Percentiles rank a stretch among this genome's conserved stretches.
Conservation (phyloP, 2,329 filamentous ascomycete species). For the Zalaria obscura region DNA sequence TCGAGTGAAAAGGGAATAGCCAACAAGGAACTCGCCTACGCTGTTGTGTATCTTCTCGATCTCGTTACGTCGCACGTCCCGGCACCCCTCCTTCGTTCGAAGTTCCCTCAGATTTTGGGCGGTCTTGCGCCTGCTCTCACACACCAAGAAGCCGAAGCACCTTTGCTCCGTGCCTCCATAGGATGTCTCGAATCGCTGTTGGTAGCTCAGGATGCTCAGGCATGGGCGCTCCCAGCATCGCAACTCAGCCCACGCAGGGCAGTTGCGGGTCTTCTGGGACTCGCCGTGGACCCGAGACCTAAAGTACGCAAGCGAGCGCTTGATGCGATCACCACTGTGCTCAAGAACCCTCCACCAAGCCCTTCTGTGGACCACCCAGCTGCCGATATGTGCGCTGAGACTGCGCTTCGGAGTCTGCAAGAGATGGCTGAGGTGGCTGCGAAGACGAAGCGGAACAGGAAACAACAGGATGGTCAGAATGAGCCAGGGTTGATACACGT, state of each 20-base stretch:
- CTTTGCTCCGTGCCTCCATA: slow-evolving; percentile 73
- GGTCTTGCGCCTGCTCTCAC: slow-evolving; percentile 74
- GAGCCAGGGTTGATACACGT: slow-evolving; percentile 74
- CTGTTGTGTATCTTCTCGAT: slow-evolving; percentile 91
- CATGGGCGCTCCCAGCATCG: slow-evolving; percentile 75
- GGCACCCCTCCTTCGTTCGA: slow-evolving; percentile 74
- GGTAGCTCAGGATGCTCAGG: slow-evolving; percentile 69
- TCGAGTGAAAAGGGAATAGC: slow-evolving; percentile 46
- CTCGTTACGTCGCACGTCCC: slow-evolving; percentile 76
- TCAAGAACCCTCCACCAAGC: slow-evolving; percentile 76
- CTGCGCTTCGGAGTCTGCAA: slow-evolving; percentile 65
- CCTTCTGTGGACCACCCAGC: slow-evolving; percentile 89
- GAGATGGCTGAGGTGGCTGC: slow-evolving; percentile 58
- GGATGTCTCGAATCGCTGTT: slow-evolving; percentile 89
- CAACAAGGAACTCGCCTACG: slow-evolving; percentile 70
- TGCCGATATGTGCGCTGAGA: slow-evolving; percentile 91
- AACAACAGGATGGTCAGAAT: slow-evolving; percentile 43
- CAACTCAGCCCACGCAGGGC: slow-evolving; percentile 78
- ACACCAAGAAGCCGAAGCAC: slow-evolving; percentile 69
- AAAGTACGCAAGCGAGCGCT: slow-evolving; percentile 91
- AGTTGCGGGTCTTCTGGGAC: slow-evolving; percentile 68
- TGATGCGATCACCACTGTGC: slow-evolving; percentile 70
- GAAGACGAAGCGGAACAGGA: slow-evolving; percentile 51
- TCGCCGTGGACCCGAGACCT: slow-evolving; percentile 75
- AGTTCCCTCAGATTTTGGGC: slow-evolving; percentile 86